These are phyloP conservation scores for Aspergillus baeticus DNA, from an alignment of 495 filamentous ascomycete species.

Conservation along the genomic window DNA sequence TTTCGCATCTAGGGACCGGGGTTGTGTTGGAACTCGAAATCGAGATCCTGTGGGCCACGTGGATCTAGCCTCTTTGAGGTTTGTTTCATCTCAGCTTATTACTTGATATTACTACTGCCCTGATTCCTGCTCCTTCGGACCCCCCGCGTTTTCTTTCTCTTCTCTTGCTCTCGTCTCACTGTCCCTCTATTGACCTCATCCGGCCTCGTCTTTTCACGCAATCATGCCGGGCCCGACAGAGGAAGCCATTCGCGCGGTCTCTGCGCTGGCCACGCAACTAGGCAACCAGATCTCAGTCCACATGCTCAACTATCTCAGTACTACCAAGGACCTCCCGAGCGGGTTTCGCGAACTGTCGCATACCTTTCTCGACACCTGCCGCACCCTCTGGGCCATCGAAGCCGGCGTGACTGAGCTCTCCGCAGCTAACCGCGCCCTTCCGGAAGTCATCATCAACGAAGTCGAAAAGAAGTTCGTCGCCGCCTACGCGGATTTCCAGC, in stretches of 20 bases:
- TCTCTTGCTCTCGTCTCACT: too few relatives aligned
- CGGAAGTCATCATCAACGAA: constrained; percentile 45
- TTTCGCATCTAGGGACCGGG: too few relatives aligned
- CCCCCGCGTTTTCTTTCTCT: too few relatives aligned
- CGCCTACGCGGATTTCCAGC: constrained; percentile 45
- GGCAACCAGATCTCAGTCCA: constrained; percentile 54
- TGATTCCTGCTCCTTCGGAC: too few relatives aligned
- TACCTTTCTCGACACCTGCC: constrained; percentile 52
- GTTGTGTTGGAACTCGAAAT: too few relatives aligned
- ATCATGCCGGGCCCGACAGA: constrained; percentile 15
- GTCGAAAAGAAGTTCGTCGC: constrained; percentile 49
- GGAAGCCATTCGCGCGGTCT: constrained; percentile 22
- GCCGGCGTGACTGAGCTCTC: constrained; percentile 45
- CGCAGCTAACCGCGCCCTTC: constrained; percentile 35
- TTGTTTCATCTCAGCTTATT: too few relatives aligned
- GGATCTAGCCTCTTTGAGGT: too few relatives aligned
- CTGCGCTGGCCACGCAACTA: constrained; percentile 25
- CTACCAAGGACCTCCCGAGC: constrained; percentile 38
- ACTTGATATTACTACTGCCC: too few relatives aligned
- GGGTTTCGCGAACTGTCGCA: constrained; percentile 49
- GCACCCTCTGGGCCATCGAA: constrained; percentile 51
- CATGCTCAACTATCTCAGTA: constrained; percentile 55
- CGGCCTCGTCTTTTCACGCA: not conserved
- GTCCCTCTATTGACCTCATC: too few relatives aligned
- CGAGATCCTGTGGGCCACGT: too few relatives aligned